Base-by-base conservation (phyloP, 176 grass and related monocot species). In the Oryza brachyantha region DNA sequence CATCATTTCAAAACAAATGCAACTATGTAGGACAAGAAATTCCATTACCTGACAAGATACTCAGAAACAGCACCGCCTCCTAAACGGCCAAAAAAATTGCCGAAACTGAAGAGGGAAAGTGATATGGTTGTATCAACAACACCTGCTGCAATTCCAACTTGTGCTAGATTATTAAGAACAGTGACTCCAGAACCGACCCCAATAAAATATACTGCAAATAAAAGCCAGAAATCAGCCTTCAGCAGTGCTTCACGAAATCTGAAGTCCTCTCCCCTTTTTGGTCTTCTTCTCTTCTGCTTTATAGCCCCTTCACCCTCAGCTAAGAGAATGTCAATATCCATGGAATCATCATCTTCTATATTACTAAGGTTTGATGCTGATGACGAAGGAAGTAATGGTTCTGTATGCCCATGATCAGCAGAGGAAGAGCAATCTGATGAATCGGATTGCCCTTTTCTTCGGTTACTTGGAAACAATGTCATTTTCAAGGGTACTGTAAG, bases 221-320 rank as follows among this genome's bases (percentile, higher is more conserved):
- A 83, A 71, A 98, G 80, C 95, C 95, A 98, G 61, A 98, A 98
- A 73, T 98, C 95, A 24, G 95, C 95, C 78, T 98, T 97, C 13
- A 97, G 70, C 36, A 94, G 24, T 3, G 92, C 95, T 84, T 98
- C 89, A n/a, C 76, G 85, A 63, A 98, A 92, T 72, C 80, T 92
- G 48, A 98, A 98, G 79, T 98, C 95, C 16, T 98, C 92, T 66
- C 95, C 95, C 61, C 95, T 94, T 73, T 64, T 89, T 29, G 95
- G 95, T 36, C 75, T 81, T 80, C 91, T 94, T 69, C 87, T 98
- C 57, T 90, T 93, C 29, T 88, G 75, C 54, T 93, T 89, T 58
- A 98, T 74, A 36, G 92, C 95, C 13, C 95, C 92, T 71, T 94
- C 95, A 61, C 92, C 95, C 79, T 92, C 95, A 11, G 95, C 95